phyloP scores from a whole-genome alignment of 441 rosid species.

The Aquilaria agallochum region DNA sequence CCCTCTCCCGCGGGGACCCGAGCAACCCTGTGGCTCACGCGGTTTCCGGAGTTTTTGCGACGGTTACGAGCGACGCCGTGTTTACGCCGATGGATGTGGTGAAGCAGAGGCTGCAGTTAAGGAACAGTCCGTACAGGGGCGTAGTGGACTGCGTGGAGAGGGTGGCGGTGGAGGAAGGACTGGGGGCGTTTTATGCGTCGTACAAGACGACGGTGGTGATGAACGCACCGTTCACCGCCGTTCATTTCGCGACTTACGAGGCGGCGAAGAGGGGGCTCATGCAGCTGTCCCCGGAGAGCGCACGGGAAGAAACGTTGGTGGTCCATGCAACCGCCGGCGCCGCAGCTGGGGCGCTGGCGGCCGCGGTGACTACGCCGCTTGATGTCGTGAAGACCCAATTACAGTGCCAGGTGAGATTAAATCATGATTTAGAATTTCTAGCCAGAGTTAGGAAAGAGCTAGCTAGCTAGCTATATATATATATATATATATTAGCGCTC shows the following conservation, averaged over 20 bases:
- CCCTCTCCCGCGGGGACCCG: constrained; percentile 35
- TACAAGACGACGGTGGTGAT: constrained; percentile 52
- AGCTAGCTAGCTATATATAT: too few relatives aligned
- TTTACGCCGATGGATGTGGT: constrained; percentile 90
- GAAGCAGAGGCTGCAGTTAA: constrained; percentile 68
- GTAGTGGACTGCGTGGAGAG: constrained; percentile 47
- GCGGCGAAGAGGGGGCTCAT: constrained; percentile 46
- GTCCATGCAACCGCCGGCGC: constrained; percentile 66
- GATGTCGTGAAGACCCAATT: constrained; percentile 65
- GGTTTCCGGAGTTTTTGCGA: constrained; percentile 48
- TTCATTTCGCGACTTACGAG: constrained; percentile 59
- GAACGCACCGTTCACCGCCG: constrained; percentile 62
- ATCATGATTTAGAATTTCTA: too few relatives aligned
- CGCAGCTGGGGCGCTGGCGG: constrained; percentile 50
- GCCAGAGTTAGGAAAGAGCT: too few relatives aligned
- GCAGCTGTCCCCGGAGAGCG: constrained; percentile 41
- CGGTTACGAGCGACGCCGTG: constrained; percentile 69
- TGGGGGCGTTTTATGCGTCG: constrained; percentile 60
- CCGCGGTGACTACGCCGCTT: constrained; percentile 53
- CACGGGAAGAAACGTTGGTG: constrained; percentile 30
- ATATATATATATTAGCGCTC: too few relatives aligned
- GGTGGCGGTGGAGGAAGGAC: constrained; percentile 46
- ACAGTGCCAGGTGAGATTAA: constrained; percentile 53
- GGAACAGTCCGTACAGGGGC: constrained; percentile 52
- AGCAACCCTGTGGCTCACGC: constrained; percentile 43